A percentile compares a stretch with the other conserved stretches of the same genome.
Conservation (phyloP, 768 basidiomycete species). For the Polyporus arcularius region DNA sequence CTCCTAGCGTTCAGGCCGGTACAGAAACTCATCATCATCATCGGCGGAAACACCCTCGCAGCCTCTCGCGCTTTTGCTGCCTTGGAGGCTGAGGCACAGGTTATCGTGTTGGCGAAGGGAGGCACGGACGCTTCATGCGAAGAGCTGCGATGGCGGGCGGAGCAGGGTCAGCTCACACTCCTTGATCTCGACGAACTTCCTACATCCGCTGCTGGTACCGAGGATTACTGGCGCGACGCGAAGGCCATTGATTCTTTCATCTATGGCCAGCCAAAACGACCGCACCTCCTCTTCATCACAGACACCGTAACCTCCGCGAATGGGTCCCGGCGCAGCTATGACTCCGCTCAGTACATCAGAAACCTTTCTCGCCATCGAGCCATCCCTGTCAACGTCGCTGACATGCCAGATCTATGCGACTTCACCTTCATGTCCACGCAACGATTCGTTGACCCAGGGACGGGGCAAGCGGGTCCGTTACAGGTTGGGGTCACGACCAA, state of each 20-base stretch:
- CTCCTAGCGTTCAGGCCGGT: slow-evolving; percentile 72
- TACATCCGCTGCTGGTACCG: slow-evolving; percentile 24
- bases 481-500: slow-evolving; percentile 90
- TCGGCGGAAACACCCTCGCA: slow-evolving; percentile 80
- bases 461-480: slow-evolving; percentile 49
- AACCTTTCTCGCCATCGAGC: slow-evolving; percentile 52
- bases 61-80: slow-evolving; percentile 82
- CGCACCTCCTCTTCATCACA: slow-evolving; percentile 75
- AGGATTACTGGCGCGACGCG: slow-evolving; percentile 36
- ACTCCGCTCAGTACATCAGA: slow-evolving; percentile 62
- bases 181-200: slow-evolving; percentile 55
- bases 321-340: slow-evolving; percentile 41
- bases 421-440: slow-evolving; percentile 87
- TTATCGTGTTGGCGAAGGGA: slow-evolving; percentile 62
- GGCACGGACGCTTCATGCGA: slow-evolving; percentile 56
- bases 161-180: slow-evolving; percentile 55
- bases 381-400: slow-evolving; percentile 85
- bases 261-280: slow-evolving; percentile 25
- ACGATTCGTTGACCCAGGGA: slow-evolving; percentile 62
- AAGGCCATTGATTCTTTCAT: slow-evolving; percentile 53
- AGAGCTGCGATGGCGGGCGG: slow-evolving; percentile 67
- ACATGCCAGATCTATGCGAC: slow-evolving; percentile 84
- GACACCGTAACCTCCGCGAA: slow-evolving; percentile 60
- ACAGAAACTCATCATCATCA: slow-evolving; percentile 57
- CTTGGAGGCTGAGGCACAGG: slow-evolving; percentile 75